Conservation (phyloP, 208 protist genomes). For the Crithidia mellificae region DNA sequence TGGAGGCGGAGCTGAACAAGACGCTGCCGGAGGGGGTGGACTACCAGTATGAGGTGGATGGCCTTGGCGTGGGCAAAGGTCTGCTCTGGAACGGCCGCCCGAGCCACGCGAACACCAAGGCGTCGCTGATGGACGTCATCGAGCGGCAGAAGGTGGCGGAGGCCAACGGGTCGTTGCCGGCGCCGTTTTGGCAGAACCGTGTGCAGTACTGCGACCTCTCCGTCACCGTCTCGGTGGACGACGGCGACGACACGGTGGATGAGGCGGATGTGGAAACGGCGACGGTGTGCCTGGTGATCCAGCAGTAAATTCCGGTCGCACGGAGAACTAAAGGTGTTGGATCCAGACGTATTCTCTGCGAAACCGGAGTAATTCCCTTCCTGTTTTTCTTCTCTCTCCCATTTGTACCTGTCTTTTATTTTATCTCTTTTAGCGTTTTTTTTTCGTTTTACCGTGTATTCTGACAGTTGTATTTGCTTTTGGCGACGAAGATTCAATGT, state of each 20-base stretch:
- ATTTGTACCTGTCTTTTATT: too few relatives aligned
- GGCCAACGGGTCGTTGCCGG: conserved; percentile 41
- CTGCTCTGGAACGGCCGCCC: conserved; percentile 81
- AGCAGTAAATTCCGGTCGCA: conserved; percentile 39
- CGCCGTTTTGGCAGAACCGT: conserved; percentile 80
- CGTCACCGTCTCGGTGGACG: conserved; percentile 68
- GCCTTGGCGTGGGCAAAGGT: conserved; percentile 83
- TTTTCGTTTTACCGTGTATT: too few relatives aligned
- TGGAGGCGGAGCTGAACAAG: conserved; percentile 60
- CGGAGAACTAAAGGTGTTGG: too few relatives aligned
- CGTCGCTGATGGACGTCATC: conserved; percentile 78
- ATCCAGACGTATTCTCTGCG: too few relatives aligned
- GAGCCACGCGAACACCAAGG: conserved; percentile 76
- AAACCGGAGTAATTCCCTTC: too few relatives aligned
- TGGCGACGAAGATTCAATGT: too few relatives aligned
- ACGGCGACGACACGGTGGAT: conserved; percentile 75
- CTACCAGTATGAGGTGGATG: conserved; percentile 70
- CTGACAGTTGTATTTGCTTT: background rate
- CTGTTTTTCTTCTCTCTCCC: too few relatives aligned
- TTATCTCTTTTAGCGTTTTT: too few relatives aligned
- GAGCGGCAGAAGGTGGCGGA: conserved; percentile 77
- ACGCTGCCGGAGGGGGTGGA: conserved; percentile 36
- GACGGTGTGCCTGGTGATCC: conserved; percentile 65
- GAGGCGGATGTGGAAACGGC: conserved; percentile 86
- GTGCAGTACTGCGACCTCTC: conserved; percentile 79